Conservation (phyloP, 2,329 filamentous ascomycete species). For the Pestalotiopsis sp. region DNA sequence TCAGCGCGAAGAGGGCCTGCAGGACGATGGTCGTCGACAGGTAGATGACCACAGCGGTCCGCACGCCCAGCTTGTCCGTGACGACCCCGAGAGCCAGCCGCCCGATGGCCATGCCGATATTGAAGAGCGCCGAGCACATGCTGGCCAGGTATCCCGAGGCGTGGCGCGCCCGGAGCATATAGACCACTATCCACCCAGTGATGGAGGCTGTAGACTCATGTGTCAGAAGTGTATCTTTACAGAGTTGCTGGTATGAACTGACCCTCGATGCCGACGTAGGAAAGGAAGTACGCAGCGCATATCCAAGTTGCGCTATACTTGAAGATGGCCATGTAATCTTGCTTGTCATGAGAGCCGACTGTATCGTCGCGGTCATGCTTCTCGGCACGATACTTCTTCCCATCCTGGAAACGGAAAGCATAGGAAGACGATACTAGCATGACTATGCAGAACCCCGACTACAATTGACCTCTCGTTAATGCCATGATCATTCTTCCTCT, state of each 20-base stretch:
- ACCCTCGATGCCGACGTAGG: conserved; percentile 45
- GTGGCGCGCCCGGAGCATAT: conserved; percentile 43
- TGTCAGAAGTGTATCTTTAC: not conserved
- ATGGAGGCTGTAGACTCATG: conserved; percentile 32
- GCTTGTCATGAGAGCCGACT: not conserved
- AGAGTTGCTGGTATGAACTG: not conserved
- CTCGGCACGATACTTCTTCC: conserved; percentile 29
- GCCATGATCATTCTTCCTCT: not conserved
- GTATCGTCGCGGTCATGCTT: conserved; percentile 15
- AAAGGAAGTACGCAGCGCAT: conserved; percentile 44
- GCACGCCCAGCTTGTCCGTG: conserved; percentile 33
- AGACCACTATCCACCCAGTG: conserved; percentile 48
- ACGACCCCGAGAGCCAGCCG: conserved; percentile 34
- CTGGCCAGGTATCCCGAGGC: conserved; percentile 37
- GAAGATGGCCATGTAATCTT: conserved; percentile 28
- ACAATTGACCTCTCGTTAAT: not conserved
- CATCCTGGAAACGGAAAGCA: conserved; percentile 41
- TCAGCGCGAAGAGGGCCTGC: conserved; percentile 21
- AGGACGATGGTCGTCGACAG: conserved; percentile 22
- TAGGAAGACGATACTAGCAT: conserved; percentile 30
- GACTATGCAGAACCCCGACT: conserved; percentile 20
- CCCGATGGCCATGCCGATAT: conserved; percentile 45
- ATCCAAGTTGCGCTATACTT: conserved; percentile 39
- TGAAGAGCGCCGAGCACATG: conserved; percentile 45
- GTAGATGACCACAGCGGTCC: conserved; percentile 28